Base-by-base conservation (phyloP, 495 filamentous ascomycete genomes). In the Coniosporium apollinis region DNA sequence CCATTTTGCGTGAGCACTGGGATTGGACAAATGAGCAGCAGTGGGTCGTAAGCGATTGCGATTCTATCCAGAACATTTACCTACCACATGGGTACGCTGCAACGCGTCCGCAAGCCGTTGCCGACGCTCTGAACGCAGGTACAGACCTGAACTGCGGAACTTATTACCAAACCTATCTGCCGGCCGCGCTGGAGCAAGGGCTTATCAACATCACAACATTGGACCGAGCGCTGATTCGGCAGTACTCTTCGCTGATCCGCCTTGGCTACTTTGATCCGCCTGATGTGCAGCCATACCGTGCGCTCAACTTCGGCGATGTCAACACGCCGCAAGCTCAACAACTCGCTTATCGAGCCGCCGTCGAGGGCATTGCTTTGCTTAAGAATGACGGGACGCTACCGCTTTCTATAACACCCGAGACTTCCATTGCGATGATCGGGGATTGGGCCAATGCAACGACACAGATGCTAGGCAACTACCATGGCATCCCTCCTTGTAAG, bases 391-490 rank as follows among this genome's bases (percentile, higher is more conserved):
- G 60, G 16, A 54, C 54, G 9, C 48, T 77, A 2, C 73, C 72
- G 0, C 49, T 73, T 2, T 52, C 57, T 0, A 40, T 53, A 10
- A 43, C 51, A 3, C 48, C 47, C 4, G 45, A 47, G 11, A 58
- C 47, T 14, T 63, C 50, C 7, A 50, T 75, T n/a, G 70, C 67
- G 6, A 47, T 77, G 5, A 58, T 79, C 36, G 74, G 73, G 0
- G 61, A 62, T 1, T 73, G 67, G 57, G 71, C 66, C 10, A 68
- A 69, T 34, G 70, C 69, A 3, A 74, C 70, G 0, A 59, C 48
- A 3, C 60, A 75, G 28, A 57, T 79, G 56, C 72, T 70, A 38
- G 74, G 73, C 4, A 73, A 70, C 40, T 79, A 77, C 50, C 59
- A 45, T 36, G 70, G 70, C 2, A 51, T 50, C 0, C 61, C 74